Conservation (phyloP, 306 rosid genomes). For the Arachis hypogaea region DNA sequence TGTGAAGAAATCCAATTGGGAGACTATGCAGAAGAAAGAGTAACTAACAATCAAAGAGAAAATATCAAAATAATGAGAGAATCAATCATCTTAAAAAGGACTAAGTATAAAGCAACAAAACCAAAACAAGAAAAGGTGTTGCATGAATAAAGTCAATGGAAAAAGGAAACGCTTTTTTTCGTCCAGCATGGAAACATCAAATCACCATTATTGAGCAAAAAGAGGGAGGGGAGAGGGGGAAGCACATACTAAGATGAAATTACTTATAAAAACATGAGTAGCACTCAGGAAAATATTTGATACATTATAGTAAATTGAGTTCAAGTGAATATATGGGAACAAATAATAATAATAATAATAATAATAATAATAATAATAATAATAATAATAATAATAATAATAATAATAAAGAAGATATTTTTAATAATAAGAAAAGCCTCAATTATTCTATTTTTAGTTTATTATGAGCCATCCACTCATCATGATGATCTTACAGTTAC, state of each 20-base stretch:
- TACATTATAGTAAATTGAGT: slow-evolving; percentile 5
- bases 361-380: too few species aligned
- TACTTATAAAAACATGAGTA: background rate
- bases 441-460: background rate
- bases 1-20: too few species aligned
- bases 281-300: background rate
- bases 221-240: background rate
- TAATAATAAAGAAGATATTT: background rate
- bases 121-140: background rate
- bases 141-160: background rate
- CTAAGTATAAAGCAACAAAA: slow-evolving; percentile 23
- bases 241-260: background rate
- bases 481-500: background rate
- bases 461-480: background rate
- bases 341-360: background rate
- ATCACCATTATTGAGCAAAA: background rate
- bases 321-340: background rate
- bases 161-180: background rate
- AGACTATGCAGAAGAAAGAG: slow-evolving; percentile 42
- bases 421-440: background rate
- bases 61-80: slow-evolving; percentile 33
- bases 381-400: too few species aligned
- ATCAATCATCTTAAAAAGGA: slow-evolving; percentile 18
- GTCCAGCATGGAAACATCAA: background rate
- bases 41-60: slow-evolving; percentile 30